Evolutionary conservation across 495 filamentous ascomycete species (phyloP).

Genomic region (Podospora fimiseda): DNA sequence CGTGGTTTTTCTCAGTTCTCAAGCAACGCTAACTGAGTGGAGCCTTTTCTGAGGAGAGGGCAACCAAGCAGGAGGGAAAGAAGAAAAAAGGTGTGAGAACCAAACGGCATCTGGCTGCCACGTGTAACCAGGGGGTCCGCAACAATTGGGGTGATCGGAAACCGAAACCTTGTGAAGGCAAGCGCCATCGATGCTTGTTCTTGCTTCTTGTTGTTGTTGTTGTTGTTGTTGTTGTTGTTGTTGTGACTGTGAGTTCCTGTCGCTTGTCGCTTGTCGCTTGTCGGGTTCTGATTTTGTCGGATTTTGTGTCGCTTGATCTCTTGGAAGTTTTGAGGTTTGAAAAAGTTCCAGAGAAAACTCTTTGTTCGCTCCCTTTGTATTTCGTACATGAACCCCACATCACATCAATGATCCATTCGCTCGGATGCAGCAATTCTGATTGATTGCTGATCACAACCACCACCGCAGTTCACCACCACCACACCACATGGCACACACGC

Average conservation of each 20-base stretch:
- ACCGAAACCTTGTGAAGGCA: neutral
- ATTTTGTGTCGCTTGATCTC: too few relatives aligned
- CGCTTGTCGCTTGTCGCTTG: too few relatives aligned
- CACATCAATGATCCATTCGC: too few relatives aligned
- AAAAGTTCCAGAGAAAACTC: too few relatives aligned
- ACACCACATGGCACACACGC: neutral
- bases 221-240: neutral
- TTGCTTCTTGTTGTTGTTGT: neutral
- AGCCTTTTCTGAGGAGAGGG: neutral
- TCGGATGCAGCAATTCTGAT: neutral
- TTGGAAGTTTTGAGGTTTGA: too few relatives aligned
- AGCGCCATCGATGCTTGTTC: too few relatives aligned
- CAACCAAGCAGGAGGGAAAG: neutral
- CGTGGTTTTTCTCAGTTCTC: constrained; percentile 1
- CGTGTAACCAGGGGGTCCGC: constrained; percentile 4
- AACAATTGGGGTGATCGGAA: constrained; percentile 1
- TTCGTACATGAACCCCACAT: neutral
- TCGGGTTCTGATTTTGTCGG: too few relatives aligned
- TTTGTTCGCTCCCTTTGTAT: too few relatives aligned
- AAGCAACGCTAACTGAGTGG: neutral
- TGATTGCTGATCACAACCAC: neutral
- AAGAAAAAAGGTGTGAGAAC: neutral
- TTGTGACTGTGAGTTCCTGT: too few relatives aligned
- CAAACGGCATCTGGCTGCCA: neutral
- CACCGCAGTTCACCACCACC: neutral